Evolutionary conservation across 192 early-diverging fungal genomes (phyloP).

Genomic region (Coemansia interrupta): DNA sequence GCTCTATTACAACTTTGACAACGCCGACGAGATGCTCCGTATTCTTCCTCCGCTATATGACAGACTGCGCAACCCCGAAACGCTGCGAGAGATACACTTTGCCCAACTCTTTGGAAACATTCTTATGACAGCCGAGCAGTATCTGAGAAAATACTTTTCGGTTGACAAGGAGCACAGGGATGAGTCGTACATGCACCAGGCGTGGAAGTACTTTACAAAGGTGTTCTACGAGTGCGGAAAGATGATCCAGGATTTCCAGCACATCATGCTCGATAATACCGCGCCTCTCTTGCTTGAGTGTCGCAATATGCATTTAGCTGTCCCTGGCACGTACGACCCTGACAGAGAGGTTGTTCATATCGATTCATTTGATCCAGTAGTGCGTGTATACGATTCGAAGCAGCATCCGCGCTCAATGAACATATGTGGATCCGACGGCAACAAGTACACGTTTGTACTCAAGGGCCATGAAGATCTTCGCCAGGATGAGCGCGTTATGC

Average conservation of each 20-base stretch:
- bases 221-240: slow-evolving; percentile 55
- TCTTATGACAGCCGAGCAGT: slow-evolving; percentile 79
- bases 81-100: slow-evolving; percentile 85
- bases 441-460: slow-evolving; percentile 81
- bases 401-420: slow-evolving; percentile 83
- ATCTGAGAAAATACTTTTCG: slow-evolving; percentile 66
- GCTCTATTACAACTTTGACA: slow-evolving; percentile 71
- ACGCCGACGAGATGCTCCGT: slow-evolving; percentile 84
- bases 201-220: slow-evolving; percentile 84
- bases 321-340: slow-evolving; percentile 84
- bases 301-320: slow-evolving; percentile 78
- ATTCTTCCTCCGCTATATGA: slow-evolving; percentile 83
- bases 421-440: slow-evolving; percentile 82
- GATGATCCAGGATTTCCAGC: slow-evolving; percentile 60
- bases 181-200: slow-evolving; percentile 79
- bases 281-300: slow-evolving; percentile 84
- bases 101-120: slow-evolving; percentile 85
- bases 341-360: slow-evolving; percentile 81
- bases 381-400: slow-evolving; percentile 85
- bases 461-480: slow-evolving; percentile 97
- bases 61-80: slow-evolving; percentile 68
- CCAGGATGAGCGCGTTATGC: slow-evolving; percentile 98
- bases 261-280: slow-evolving; percentile 80
- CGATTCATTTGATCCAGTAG: slow-evolving; percentile 68
- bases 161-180: slow-evolving; percentile 59